Conservation (phyloP, 73 alveolate species). For the Halteria grandinella region DNA sequence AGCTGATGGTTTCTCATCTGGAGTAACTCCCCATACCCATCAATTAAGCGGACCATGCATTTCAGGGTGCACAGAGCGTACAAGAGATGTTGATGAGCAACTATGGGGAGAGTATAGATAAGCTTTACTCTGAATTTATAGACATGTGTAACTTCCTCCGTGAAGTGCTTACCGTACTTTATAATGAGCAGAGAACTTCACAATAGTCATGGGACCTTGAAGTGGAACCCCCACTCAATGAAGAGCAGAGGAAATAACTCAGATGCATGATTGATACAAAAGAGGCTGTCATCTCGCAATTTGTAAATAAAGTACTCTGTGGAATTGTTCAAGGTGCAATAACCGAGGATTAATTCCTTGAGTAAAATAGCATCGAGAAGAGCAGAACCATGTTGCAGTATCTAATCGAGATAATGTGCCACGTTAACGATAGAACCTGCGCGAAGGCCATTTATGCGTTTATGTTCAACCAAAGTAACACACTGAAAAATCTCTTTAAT, state of each 20-base stretch:
- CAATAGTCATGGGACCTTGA: not conserved
- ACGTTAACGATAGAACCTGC: conserved; percentile 5
- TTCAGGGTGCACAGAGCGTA: not conserved
- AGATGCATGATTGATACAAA: conserved; percentile 29
- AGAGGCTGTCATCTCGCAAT: conserved; percentile 9
- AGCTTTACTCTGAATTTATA: conserved; percentile 5
- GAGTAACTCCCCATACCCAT: conserved; percentile 28
- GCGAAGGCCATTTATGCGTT: conserved; percentile 20
- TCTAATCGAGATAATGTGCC: conserved; percentile 20
- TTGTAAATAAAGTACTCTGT: not conserved
- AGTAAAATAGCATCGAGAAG: not conserved
- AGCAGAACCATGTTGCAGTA: conserved; percentile 15
- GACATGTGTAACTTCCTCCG: not conserved
- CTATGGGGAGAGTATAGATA: conserved; percentile 3
- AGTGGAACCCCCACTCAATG: not conserved
- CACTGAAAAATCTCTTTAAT: conserved; percentile 14
- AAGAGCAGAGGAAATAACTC: not conserved
- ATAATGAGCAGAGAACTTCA: conserved; percentile 2
- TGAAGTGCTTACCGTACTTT: conserved; percentile 5
- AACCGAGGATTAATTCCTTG: not conserved
- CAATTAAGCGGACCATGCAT: not conserved
- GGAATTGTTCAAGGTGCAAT: conserved; percentile 3
- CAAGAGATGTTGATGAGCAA: conserved; percentile 1
- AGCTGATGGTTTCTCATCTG: conserved; percentile 5
- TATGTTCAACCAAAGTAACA: no score